Evolutionary conservation across 2,329 filamentous ascomycete species (phyloP), one percentile per base, ranked within the genome.

Genomic region (Sclerotinia sclerotiorum): DNA sequence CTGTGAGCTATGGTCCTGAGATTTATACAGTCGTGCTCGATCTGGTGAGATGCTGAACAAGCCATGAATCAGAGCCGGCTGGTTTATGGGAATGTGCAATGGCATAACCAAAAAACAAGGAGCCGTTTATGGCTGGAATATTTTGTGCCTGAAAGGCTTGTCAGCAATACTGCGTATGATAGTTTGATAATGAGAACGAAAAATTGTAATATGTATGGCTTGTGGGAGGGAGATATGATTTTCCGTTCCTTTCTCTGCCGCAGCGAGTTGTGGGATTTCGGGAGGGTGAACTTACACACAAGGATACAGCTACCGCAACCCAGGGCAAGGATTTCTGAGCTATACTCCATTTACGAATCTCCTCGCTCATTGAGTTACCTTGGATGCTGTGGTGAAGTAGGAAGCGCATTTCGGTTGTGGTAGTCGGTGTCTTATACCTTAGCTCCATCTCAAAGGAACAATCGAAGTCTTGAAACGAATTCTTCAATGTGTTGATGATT

Each of bases 31-130:
- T 39, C 73, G 74, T 4, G 74, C 74, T 32, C 78, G 74, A 67
- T 79, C 77, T 0, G 78, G 76, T 0, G 77, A 74, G 35, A 79
- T 72, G 19, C 74, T 74, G 58, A 79, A 79, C 27, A 77, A 68
- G 5, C 76, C 78, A 65, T 79, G 78, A 13, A 79, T 76, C 57
- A 78, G 76, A 11, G 77, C 72, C n/a, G 77, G 77, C 46, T 79
- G 78, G 7, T 73, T 69, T 5, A 72, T 76, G n/a, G 58, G 35
- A 39, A 78, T 73, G 10, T 75, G 76, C 24, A 79, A 68, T 13
- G 76, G 77, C n/a, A 79, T 68, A 3, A 76, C 76, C 5, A 74
- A 76, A 63, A 63, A 78, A 79, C 8, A 79, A 70, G 3, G 72
- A 73, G 27, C 77, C 77, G 7, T 61, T 48, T 49, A 71, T 70